phyloP scores from a whole-genome alignment of 768 basidiomycete species.

The Pulveroboletus sp. region DNA sequence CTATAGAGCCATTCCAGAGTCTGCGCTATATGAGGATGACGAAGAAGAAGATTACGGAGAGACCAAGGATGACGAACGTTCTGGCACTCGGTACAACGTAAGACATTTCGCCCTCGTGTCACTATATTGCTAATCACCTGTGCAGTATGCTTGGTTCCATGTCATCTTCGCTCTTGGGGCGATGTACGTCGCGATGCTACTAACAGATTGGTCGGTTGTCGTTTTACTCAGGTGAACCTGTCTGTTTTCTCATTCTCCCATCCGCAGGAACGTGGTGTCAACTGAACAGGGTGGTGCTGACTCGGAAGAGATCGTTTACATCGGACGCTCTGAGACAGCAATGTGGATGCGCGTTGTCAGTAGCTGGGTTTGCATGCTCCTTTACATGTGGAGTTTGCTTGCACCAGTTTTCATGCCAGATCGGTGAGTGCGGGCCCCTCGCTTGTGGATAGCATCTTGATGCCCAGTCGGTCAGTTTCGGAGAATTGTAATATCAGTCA shows the following conservation, averaged over 20 bases:
- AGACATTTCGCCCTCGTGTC: slow-evolving; percentile 19
- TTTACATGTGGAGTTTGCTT: slow-evolving; percentile 84
- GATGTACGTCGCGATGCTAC: slow-evolving; percentile 96
- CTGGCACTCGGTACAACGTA: slow-evolving; percentile 93
- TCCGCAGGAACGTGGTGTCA: slow-evolving; percentile 66
- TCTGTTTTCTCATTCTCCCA: slow-evolving; percentile 2
- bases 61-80: slow-evolving; percentile 84
- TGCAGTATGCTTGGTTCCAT: slow-evolving; percentile 97
- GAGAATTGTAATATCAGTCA: slow-evolving; percentile 15
- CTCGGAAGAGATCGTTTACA: slow-evolving; percentile 75
- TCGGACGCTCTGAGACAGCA: slow-evolving; percentile 90
- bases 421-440: slow-evolving; percentile 45
- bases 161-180: slow-evolving; percentile 92
- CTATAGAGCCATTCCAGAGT: slow-evolving; percentile 82
- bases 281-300: slow-evolving; percentile 45
- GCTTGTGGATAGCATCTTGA: slow-evolving; percentile 2
- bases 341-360: slow-evolving; percentile 99
- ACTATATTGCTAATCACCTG: not conserved
- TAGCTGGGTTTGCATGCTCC: slow-evolving; percentile 86
- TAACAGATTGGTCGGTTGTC: slow-evolving; percentile 87
- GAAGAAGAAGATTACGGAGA: slow-evolving; percentile 76
- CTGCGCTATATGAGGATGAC: slow-evolving; percentile 71
- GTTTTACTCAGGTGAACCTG: not conserved
- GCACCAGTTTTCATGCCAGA: slow-evolving; percentile 92
- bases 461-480: slow-evolving; percentile 16